Conservation (phyloP, 306 rosid species). For the Cyclanthera cordifolia region DNA sequence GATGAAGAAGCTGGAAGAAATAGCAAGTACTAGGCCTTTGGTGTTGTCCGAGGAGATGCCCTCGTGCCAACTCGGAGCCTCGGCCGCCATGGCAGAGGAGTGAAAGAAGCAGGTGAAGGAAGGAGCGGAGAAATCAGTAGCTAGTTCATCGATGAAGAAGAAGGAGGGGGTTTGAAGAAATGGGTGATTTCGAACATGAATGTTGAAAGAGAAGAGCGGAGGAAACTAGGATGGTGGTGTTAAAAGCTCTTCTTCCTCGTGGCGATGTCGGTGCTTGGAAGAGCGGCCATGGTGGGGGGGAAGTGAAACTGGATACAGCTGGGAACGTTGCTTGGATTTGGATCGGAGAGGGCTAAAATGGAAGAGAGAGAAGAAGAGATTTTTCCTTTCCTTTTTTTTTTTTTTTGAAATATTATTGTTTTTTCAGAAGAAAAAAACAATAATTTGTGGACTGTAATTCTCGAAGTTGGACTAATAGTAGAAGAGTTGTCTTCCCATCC, state of each 20-base stretch:
- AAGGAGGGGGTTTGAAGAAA: background rate
- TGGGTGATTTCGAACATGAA: conserved; percentile 6
- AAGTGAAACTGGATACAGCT: conserved; percentile 6
- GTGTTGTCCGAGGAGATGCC: conserved; percentile 63
- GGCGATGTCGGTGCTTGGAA: background rate
- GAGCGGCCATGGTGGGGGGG: background rate
- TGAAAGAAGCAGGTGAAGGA: background rate
- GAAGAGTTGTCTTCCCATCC: too few relatives aligned
- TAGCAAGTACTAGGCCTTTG: conserved; percentile 57
- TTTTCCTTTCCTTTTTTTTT: background rate
- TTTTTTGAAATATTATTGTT: background rate
- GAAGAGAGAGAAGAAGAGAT: background rate
- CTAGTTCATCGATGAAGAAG: background rate
- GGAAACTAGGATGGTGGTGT: too few relatives aligned
- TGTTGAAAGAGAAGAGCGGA: background rate
- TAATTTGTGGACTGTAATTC: background rate
- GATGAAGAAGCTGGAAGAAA: conserved; percentile 71
- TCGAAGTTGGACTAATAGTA: background rate
- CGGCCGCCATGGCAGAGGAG: conserved; percentile 16
- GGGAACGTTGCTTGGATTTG: conserved; percentile 1
- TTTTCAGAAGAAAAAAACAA: background rate
- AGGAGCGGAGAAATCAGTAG: background rate
- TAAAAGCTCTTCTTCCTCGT: too few relatives aligned
- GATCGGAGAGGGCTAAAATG: conserved; percentile 2
- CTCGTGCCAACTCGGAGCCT: conserved; percentile 46